Evolutionary conservation across 176 grass and related monocot genomes (phyloP).

Genomic region (Zoysia japonica): DNA sequence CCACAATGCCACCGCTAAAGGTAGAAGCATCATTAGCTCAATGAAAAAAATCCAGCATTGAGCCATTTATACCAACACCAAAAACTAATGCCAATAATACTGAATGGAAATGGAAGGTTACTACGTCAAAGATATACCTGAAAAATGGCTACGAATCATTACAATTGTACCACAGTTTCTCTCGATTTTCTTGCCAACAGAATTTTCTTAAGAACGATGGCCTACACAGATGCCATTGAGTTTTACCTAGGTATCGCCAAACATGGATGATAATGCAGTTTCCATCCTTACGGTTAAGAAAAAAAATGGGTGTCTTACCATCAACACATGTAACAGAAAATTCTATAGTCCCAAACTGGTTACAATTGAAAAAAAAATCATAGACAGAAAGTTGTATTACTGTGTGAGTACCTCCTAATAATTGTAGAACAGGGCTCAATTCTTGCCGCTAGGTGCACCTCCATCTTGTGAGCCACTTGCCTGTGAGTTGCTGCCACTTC

Average conservation of each 20-base stretch:
- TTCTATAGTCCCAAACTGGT: neutral
- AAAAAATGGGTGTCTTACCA: neutral
- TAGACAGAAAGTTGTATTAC: constrained; percentile 1
- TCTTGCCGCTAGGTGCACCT: constrained; percentile 38
- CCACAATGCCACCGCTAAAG: neutral
- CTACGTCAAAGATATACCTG: neutral
- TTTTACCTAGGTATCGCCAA: constrained; percentile 22
- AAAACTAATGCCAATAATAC: neutral
- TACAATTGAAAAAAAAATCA: constrained; percentile 18
- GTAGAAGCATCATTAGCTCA: neutral
- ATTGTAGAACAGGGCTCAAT: constrained; percentile 36
- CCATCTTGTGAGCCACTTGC: constrained; percentile 46
- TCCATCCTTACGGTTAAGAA: neutral
- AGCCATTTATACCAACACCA: neutral
- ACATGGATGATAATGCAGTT: neutral
- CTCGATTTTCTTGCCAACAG: neutral
- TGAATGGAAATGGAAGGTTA: constrained; percentile 4
- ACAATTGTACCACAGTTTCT: constrained; percentile 16
- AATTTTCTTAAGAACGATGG: neutral
- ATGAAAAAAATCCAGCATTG: constrained; percentile 4
- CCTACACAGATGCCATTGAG: neutral
- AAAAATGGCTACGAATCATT: neutral
- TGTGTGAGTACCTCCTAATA: constrained; percentile 46
- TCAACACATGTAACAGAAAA: neutral
- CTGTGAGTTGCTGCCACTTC: constrained; percentile 51